Percentiles rank a stretch among this genome's conserved stretches.
Evolutionary conservation across 75 land plant genomes (phyloP).

Genomic region (Adiantum capillusveneris): DNA sequence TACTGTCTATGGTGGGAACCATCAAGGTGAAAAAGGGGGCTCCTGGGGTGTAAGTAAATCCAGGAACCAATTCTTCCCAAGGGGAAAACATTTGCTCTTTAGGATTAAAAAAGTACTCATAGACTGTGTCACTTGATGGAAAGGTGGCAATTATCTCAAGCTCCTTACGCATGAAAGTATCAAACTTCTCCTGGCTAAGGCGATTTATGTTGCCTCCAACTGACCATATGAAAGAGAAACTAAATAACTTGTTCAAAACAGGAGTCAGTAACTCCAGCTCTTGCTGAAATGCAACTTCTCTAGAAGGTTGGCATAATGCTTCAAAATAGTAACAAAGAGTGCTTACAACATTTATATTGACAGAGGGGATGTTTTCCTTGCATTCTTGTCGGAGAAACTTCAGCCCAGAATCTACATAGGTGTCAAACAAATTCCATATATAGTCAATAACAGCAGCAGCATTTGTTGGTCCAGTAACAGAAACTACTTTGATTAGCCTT

Average conservation of each 20-base stretch:
- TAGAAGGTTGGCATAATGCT: conserved; percentile 16
- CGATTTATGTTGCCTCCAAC: conserved; percentile 31
- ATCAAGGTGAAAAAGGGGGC: conserved; percentile 25
- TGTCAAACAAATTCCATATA: conserved; percentile 15
- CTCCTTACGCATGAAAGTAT: conserved; percentile 17
- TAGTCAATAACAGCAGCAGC: conserved; percentile 1
- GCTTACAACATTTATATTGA: conserved; percentile 22
- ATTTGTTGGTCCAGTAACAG: not conserved
- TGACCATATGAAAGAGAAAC: conserved; percentile 28
- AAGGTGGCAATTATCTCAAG: conserved; percentile 19
- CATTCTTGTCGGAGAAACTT: conserved; percentile 23
- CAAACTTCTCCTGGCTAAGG: conserved; percentile 24
- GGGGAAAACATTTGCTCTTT: conserved; percentile 20
- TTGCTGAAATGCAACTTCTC: conserved; percentile 9
- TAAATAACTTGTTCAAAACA: conserved; percentile 20
- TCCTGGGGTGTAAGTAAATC: conserved; percentile 12
- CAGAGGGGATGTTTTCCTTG: conserved; percentile 27
- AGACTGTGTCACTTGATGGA: conserved; percentile 24
- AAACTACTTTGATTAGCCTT: conserved; percentile 1
- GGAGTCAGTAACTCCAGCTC: conserved; percentile 8
- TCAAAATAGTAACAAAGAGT: conserved; percentile 24
- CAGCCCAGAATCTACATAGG: conserved; percentile 20
- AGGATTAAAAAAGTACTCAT: conserved; percentile 22
- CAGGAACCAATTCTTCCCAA: conserved; percentile 25
- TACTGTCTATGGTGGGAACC: conserved; percentile 30